Evolutionary conservation across 768 basidiomycete genomes (phyloP).

Genomic region (Rhizopogon rudus): DNA sequence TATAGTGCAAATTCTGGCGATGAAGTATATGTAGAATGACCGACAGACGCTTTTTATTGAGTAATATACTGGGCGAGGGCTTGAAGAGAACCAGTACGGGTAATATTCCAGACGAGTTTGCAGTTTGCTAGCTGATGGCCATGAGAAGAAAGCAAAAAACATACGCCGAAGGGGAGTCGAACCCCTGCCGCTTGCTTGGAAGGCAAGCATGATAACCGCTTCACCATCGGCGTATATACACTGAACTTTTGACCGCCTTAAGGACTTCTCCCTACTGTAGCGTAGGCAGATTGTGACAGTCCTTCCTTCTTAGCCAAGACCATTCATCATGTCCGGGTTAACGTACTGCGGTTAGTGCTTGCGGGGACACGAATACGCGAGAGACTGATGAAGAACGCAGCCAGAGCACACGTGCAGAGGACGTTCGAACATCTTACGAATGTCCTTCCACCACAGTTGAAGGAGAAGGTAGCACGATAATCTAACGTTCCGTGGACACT

Average conservation of each 20-base stretch:
- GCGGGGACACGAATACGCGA: neutral
- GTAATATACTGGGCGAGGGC: too few relatives aligned
- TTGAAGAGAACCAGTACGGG: too few relatives aligned
- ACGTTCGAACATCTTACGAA: neutral
- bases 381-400: neutral
- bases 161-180: slow-evolving; percentile 65
- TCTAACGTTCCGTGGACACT: neutral
- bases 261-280: too few relatives aligned
- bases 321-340: neutral
- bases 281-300: too few relatives aligned
- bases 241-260: too few relatives aligned
- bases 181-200: slow-evolving; percentile 77
- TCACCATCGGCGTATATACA: slow-evolving; percentile 59
- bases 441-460: neutral
- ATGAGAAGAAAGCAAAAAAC: neutral
- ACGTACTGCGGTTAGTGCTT: neutral
- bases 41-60: too few relatives aligned
- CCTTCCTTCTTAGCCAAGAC: too few relatives aligned
- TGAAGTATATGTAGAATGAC: slow-evolving; percentile 7
- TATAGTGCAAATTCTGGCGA: slow-evolving; percentile 10
- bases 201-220: slow-evolving; percentile 93
- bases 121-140: too few relatives aligned
- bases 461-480: neutral
- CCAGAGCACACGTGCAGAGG: neutral
- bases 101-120: too few relatives aligned